Evolutionary conservation across 2,329 filamentous ascomycete genomes (phyloP), one percentile per base, ranked within the genome.

Genomic region (Apiospora phragmitis): DNA sequence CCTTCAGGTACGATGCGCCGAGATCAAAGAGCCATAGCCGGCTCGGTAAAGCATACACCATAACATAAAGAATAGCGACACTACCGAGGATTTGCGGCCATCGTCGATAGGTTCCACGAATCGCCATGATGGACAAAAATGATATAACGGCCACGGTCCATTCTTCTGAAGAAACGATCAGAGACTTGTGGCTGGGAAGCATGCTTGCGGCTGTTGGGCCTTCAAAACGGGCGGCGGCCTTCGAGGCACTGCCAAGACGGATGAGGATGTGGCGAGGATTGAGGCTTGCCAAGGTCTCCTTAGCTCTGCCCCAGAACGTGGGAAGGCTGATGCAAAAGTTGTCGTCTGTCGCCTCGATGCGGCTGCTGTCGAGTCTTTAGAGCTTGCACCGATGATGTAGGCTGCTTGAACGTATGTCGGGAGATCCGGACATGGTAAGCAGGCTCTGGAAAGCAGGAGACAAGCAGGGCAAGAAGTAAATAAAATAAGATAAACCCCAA

Each of bases 11-110:
- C 21, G 69, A 62, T 51, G 70, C 67, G 26, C 68, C 71, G 16
- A 62, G 18, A 11, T 62, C 55, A 35, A 62, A n/a, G 32, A 62
- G 32, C 55, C 55, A 49, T 16, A 71, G 67, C 18, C 70, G 69
- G 6, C 70, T 73, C 7, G 74, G 72, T 67, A 70, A 70, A 3
- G 73, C n/a, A 55, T 72, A 75, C 24, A 71, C 71, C 26, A 76
- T 47, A 26, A 73, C 70, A 21, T 77, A 69, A 16, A 75, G 67
- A 24, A 76, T 38, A n/a, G 55, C 32, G 32, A 14, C 32, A 12
- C 32, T 32, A 24, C 29, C 55, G 21, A 62, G 55, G 32, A 62
- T 38, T n/a, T 62, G 55, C 11, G 55, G 32, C 55, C 55, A 38
- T 35, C 55, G 32, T 14, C 55, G 55, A 11, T 38, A 21, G 18